Evolutionary conservation across 306 rosid genomes (phyloP), one percentile per base, ranked within the genome.

Genomic region (Cucumis cinereus): DNA sequence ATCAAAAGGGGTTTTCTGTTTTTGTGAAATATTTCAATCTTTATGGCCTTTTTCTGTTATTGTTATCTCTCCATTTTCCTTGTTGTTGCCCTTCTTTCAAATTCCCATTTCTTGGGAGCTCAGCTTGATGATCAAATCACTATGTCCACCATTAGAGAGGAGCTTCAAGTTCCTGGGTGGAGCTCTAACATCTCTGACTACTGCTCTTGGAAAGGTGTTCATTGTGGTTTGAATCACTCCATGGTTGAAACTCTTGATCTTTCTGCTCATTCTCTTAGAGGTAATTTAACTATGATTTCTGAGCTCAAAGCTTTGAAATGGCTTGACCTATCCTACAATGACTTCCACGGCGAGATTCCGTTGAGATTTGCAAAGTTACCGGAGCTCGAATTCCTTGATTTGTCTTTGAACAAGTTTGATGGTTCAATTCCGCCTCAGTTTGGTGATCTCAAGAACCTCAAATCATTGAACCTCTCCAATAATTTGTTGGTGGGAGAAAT

Each of bases 151-250:
- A 89, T 94, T 73, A 89, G 79, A 77, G 80, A 83, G 76, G 98
- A 94, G 89, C 96, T 94, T 68, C 88, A 75, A 73, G 91, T 94
- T 30, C 91, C 90, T 41, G 95, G 88, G 23, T 94, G 99, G 99
- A 92, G 90, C 69, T 81, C 54, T 33, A 88, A 84, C 84, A 81
- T 4, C 85, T 89, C 98, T 52, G 85, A 83, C 61, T 87, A 86
- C 85, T 94, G 99, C 77, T 78, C 85, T 62, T 94, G 99, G 99
- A 92, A 84, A 40, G 96, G 97, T 64, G 82, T 94, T 16, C 56
- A n/a, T 74, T 94, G 99, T 81, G 80, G 82, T 45, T 84, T 52
- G 72, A 89, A 90, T 71, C 87, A 73, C 80, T 90, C 93, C 58
- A 78, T 77, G 88, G 97, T 92, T 54, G 93, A 86, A 79, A 79